phyloP scores from a whole-genome alignment of 2,329 filamentous ascomycete species.

The Aschersonia sp. region DNA sequence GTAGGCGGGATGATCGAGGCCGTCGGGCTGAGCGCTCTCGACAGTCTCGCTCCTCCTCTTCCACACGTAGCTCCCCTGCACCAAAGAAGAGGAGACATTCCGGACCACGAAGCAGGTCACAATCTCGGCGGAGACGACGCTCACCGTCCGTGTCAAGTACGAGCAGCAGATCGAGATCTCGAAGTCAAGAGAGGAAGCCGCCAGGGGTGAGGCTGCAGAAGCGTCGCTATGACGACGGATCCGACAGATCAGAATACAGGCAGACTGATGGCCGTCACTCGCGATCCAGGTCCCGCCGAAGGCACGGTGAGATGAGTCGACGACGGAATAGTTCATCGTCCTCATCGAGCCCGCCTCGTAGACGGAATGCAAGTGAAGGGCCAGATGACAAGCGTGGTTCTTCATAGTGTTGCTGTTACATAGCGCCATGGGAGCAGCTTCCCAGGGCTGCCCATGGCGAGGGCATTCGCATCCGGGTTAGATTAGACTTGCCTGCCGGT shows the following conservation, averaged over 20 bases:
- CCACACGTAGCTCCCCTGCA: conserved; percentile 23
- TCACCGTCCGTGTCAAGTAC: conserved; percentile 25
- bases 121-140: conserved; percentile 20
- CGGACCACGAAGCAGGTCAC: conserved; percentile 31
- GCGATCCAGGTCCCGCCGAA: conserved; percentile 1
- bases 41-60: conserved; percentile 21
- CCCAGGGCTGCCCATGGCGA: no score
- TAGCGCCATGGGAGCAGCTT: no score
- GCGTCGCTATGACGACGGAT: conserved; percentile 2
- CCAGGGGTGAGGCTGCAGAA: conserved; percentile 1
- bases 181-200: conserved; percentile 11
- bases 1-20: conserved; percentile 9
- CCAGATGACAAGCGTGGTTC: conserved; percentile 18
- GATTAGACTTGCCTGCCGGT: no score
- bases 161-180: conserved; percentile 19
- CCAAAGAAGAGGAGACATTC: conserved; percentile 37
- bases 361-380: conserved; percentile 43
- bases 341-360: conserved; percentile 33
- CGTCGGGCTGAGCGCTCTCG: conserved; percentile 9
- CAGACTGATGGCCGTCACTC: conserved; percentile 1
- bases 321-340: conserved; percentile 37
- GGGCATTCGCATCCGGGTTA: no score
- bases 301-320: conserved; percentile 11
- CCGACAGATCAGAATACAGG: conserved; percentile 1
- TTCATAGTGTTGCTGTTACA: neutral